Evolutionary conservation across 2,329 filamentous ascomycete genomes (phyloP), one percentile per base, ranked within the genome.

Genomic region (Lasiodiplodia hormozganensis): DNA sequence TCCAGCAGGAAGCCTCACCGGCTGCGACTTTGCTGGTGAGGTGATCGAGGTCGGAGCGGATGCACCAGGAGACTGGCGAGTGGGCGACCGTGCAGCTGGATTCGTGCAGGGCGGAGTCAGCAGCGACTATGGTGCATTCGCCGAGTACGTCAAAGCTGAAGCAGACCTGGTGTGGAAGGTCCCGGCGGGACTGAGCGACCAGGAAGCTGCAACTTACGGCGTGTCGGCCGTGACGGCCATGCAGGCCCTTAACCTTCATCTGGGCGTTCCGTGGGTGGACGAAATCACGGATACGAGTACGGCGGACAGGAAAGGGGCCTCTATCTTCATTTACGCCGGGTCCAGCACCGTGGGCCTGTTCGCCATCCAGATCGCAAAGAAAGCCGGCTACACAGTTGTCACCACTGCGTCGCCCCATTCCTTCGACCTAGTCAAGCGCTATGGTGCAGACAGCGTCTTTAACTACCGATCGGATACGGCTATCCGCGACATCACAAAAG

Each of bases 321-420:
- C 40, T n/a, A 23, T 83, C 0, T 71, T 87, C 8, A 73, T 87
- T 18, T 87, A 84, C 82, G 85, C 85, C 18, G 86, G 85, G 0
- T 80, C 83, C 2, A 81, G 82, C 0, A 79, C 77, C 18, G 82
- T 85, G 0, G 84, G 85, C 1, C 79, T 79, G 52, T 81, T 79
- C 56, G 82, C 81, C 0, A 80, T 85, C 12, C 85, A 86, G 69
- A 74, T 86, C 0, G 79, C 80, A 1, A 74, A 76, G 5, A 79
- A 78, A 0, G 79, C 81, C 0, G 84, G 84, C 0, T 84, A 82
- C 69, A 74, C 82, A 16, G 83, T 86, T 16, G 72, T 85, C 52
- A 74, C 81, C 0, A 84, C 82, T 0, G 78, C 79, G 0, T 82
- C 81, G 0, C 71, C 76, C 10, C 78, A 75, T 51, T 85, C 86